These are phyloP conservation scores for Dryas octopetala DNA, from an alignment of 306 rosid genomes.

Conservation along the genomic window DNA sequence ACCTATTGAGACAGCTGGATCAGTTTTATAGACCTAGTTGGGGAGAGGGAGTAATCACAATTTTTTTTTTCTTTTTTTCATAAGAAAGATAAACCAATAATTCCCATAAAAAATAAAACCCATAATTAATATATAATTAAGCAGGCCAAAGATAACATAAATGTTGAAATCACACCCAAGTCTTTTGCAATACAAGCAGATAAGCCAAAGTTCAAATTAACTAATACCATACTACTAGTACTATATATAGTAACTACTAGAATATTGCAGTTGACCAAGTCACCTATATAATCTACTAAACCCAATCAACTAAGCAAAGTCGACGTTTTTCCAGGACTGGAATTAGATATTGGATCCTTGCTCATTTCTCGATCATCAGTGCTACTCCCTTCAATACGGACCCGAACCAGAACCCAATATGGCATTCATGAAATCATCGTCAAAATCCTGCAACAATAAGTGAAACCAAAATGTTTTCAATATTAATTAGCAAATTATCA, in stretches of 20 bases:
- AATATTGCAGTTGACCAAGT: background rate
- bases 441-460: conserved; percentile 25
- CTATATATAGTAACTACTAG: background rate
- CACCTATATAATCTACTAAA: background rate
- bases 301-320: background rate
- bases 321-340: background rate
- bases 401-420: background rate
- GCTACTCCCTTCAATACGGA: background rate
- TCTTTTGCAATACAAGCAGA: background rate
- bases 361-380: background rate
- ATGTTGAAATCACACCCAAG: background rate
- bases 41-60: no score
- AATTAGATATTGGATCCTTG: background rate
- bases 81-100: no score
- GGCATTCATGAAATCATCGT: conserved; percentile 26
- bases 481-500: background rate
- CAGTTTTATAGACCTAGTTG: no score
- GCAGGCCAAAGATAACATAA: no score
- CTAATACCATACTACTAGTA: background rate
- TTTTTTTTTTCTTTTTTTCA: no score
- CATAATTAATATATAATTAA: no score
- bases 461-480: background rate
- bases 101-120: no score
- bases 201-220: background rate
- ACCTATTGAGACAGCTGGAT: no score